phyloP scores from a whole-genome alignment of 2,329 filamentous ascomycete genomes.

The Colletotrichum coccodes region DNA sequence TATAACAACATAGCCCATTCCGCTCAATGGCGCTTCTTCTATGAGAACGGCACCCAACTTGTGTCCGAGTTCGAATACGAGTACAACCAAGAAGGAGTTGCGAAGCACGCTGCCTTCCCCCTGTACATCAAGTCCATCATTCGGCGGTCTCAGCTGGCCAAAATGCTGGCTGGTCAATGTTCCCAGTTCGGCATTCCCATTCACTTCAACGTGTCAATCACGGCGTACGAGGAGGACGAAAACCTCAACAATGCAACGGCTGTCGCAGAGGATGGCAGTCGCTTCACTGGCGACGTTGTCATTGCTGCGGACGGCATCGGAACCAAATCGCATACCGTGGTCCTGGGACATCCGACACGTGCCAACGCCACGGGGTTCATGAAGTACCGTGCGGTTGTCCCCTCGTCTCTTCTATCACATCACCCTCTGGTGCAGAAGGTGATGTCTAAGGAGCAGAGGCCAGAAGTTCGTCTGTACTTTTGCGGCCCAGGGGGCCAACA shows the following conservation, averaged over 20 bases:
- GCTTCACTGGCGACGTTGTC: conserved; percentile 18
- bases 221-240: conserved; percentile 17
- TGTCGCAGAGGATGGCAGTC: background rate
- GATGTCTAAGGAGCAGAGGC: background rate
- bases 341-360: background rate
- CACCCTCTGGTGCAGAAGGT: background rate
- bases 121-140: background rate
- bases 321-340: conserved; percentile 6
- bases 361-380: background rate
- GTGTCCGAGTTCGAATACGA: background rate
- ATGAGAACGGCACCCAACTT: background rate
- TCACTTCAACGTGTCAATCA: conserved; percentile 3
- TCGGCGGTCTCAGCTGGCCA: background rate
- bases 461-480: background rate
- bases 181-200: conserved; percentile 15
- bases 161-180: conserved; percentile 17
- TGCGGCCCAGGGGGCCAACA: background rate
- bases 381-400: background rate
- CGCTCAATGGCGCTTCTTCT: background rate
- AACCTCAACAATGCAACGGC: background rate
- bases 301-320: conserved; percentile 30
- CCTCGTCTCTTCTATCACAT: background rate
- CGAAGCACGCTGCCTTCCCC: background rate
- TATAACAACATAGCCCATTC: background rate
- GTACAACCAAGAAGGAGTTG: background rate